phyloP scores from a whole-genome alignment of 768 basidiomycete species.

The Tricholoma matsutake region DNA sequence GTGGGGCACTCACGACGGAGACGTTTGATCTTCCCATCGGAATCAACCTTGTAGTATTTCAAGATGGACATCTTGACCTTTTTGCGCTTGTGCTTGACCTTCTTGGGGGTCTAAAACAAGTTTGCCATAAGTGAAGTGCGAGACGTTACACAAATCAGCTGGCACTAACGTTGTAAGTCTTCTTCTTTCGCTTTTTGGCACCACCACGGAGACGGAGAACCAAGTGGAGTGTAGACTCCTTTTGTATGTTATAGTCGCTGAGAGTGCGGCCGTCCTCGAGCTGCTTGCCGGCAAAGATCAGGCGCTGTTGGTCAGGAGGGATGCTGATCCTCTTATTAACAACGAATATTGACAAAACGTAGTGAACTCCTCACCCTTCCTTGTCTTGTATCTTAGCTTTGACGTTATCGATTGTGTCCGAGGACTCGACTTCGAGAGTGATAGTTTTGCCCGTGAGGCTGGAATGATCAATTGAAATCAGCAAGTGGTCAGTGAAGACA shows the following conservation, averaged over 20 bases:
- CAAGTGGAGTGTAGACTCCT: constrained; percentile 97
- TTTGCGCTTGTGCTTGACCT: constrained; percentile 99
- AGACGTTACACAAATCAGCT: not conserved
- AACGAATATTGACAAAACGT: constrained; percentile 6
- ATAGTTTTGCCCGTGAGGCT: constrained; percentile 99
- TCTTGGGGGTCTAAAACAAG: constrained; percentile 81
- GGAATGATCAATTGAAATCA: constrained; percentile 2
- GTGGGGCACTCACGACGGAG: constrained; percentile 93
- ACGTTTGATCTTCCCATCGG: constrained; percentile 99
- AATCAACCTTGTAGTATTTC: constrained; percentile 99
- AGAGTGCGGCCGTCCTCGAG: constrained; percentile 98
- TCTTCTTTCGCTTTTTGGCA: constrained; percentile 99
- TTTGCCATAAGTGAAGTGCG: constrained; percentile 1
- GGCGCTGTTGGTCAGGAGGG: constrained; percentile 91
- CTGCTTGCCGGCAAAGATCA: constrained; percentile 99
- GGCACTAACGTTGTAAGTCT: constrained; percentile 90
- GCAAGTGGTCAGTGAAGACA: not conserved
- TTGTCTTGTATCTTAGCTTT: constrained; percentile 98
- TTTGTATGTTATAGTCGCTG: constrained; percentile 97
- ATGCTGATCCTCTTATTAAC: constrained; percentile 45
- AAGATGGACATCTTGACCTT: constrained; percentile 99
- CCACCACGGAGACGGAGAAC: constrained; percentile 98
- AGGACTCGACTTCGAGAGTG: constrained; percentile 97
- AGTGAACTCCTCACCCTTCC: constrained; percentile 67
- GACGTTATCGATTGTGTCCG: constrained; percentile 97